These are phyloP conservation scores for Niveomyces coronatus DNA, from an alignment of 2,329 filamentous ascomycete species.

Conservation along the genomic window DNA sequence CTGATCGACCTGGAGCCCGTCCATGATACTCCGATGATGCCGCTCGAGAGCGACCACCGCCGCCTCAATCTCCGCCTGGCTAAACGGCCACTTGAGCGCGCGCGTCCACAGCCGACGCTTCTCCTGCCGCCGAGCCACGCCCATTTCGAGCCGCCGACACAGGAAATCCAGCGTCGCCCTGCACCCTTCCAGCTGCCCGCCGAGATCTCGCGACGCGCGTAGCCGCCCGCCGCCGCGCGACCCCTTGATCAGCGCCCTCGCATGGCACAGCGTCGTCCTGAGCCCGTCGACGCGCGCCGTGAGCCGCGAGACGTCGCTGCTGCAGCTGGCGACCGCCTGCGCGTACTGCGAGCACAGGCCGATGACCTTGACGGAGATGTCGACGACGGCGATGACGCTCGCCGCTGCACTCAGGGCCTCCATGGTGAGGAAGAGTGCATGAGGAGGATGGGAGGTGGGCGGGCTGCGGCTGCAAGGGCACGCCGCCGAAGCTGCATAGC, in stretches of 20 bases:
- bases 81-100: conserved; percentile 8
- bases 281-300: background rate
- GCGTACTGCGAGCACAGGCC: background rate
- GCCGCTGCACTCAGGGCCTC: conserved; percentile 1
- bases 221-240: background rate
- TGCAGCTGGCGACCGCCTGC: background rate
- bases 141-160: background rate
- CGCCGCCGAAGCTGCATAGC: too few relatives aligned
- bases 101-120: conserved; percentile 5
- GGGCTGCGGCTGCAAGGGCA: too few relatives aligned
- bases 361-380: conserved; percentile 3
- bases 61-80: conserved; percentile 1
- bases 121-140: background rate
- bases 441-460: too few relatives aligned
- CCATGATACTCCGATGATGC: conserved; percentile 6
- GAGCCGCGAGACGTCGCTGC: conserved; percentile 2
- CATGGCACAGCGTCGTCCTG: conserved; percentile 1
- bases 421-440: too few relatives aligned
- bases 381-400: conserved; percentile 2
- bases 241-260: conserved; percentile 1
- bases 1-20: conserved; percentile 8
- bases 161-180: conserved; percentile 3
- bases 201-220: background rate
- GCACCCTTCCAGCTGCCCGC: conserved; percentile 1
- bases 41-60: conserved; percentile 3